Base-by-base conservation (phyloP, 1,139 yeast genomes). In the Cylindricascospora bacillispora region DNA sequence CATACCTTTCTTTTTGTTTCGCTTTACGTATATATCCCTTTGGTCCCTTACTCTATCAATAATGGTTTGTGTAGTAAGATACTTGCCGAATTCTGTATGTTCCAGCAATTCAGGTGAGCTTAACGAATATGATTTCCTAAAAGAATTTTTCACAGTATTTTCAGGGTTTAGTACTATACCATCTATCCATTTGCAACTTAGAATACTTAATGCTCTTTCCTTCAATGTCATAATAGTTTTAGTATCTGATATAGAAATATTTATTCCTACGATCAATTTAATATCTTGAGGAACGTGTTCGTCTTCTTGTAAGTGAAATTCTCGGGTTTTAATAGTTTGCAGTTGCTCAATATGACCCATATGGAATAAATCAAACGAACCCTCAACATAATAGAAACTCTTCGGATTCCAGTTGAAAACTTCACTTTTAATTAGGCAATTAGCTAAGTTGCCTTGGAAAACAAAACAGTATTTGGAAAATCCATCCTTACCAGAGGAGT, bases 291-390 rank as follows among this genome's bases (percentile, higher is more conserved):
- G 60, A 3, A 39, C 45, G 10, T 35, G 35, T 3, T 30, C 25
- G n/a, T n/a, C n/a, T n/a, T n/a, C n/a, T n/a, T n/a, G n/a, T n/a
- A n/a, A n/a, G n/a, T n/a, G n/a, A n/a, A n/a, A n/a, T n/a, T n/a
- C n/a, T 31, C 10, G 7, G 10, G 55, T 45, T 36, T 52, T 31
- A 52, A 75, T 29, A 17, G 35, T 32, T 9, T 47, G 45, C 15
- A 56, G 32, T n/a, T 54, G 57, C 34, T 75, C 80, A 39, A 86
- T 82, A 51, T 89, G 95, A 12, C 95, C 97, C 17, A 94, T 86
- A 51, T 85, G 86, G 57, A 89, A 85, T 38, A 89, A 63, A 54
- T 89, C 98, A 59, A 85, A 89, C 1, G 81, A 81, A 13, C 97
- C 97, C 44, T 78, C 85, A 6, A 81, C 67, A 11, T 79, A 82